These are phyloP conservation scores for Neonectria coccinea DNA, from an alignment of 2,329 filamentous ascomycete species.

Conservation along the genomic window DNA sequence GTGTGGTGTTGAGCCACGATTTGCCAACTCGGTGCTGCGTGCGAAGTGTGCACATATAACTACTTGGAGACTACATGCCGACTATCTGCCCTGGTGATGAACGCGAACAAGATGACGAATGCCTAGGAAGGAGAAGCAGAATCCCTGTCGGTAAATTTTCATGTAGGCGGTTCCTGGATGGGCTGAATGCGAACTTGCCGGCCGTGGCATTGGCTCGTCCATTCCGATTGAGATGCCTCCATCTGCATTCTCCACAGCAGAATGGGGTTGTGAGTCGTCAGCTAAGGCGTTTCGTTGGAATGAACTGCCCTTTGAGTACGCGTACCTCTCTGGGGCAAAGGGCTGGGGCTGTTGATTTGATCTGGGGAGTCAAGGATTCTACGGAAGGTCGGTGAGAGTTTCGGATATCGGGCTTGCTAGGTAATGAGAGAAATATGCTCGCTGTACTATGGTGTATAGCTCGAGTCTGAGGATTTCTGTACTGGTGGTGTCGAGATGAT, in stretches of 20 bases:
- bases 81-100: not conserved
- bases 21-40: no score
- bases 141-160: not conserved
- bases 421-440: not conserved
- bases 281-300: slow-evolving; percentile 9
- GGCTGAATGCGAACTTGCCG: not conserved
- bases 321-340: slow-evolving; percentile 14
- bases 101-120: not conserved
- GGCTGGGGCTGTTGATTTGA: slow-evolving; percentile 11
- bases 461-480: not conserved
- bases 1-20: not conserved
- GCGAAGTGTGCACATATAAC: not conserved
- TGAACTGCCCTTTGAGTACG: slow-evolving; percentile 11
- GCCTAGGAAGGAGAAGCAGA: not conserved
- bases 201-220: not conserved
- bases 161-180: not conserved
- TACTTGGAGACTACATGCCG: not conserved
- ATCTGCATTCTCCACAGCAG: slow-evolving; percentile 20
- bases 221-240: slow-evolving; percentile 14
- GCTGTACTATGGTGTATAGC: not conserved
- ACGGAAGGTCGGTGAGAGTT: slow-evolving; percentile 23
- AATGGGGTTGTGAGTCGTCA: slow-evolving; percentile 21
- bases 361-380: slow-evolving; percentile 5
- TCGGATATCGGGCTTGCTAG: slow-evolving; percentile 16
- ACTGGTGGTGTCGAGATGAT: not conserved